These are phyloP conservation scores for Sugiyamaella novakii DNA, from an alignment of 1,139 yeast genomes.

Conservation along the genomic window DNA sequence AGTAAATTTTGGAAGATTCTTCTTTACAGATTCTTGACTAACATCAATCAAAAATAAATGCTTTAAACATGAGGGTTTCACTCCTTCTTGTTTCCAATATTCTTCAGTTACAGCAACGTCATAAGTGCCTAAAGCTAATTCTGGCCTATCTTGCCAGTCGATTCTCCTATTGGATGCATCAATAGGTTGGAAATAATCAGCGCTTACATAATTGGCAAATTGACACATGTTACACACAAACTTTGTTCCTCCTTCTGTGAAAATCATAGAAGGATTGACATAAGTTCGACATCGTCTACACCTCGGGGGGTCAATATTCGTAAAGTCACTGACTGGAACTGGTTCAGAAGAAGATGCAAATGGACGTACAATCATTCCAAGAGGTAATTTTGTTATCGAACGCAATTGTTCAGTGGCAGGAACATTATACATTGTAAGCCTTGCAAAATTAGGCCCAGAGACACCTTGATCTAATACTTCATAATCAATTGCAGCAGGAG, in stretches of 20 bases:
- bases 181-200: slow-evolving; percentile 64
- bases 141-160: slow-evolving; percentile 71
- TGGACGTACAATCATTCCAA: slow-evolving; percentile 80
- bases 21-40: slow-evolving; percentile 60
- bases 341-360: slow-evolving; percentile 49
- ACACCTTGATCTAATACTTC: slow-evolving; percentile 79
- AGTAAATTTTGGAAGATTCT: slow-evolving; percentile 64
- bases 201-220: slow-evolving; percentile 70
- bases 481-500: slow-evolving; percentile 74
- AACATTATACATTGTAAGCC: slow-evolving; percentile 79
- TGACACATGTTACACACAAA: slow-evolving; percentile 89
- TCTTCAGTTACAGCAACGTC: slow-evolving; percentile 78
- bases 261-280: slow-evolving; percentile 77
- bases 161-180: slow-evolving; percentile 60
- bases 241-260: slow-evolving; percentile 61
- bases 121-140: slow-evolving; percentile 78
- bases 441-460: slow-evolving; percentile 76
- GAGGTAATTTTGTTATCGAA: slow-evolving; percentile 71
- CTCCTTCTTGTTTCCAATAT: slow-evolving; percentile 59
- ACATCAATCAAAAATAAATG: slow-evolving; percentile 82
- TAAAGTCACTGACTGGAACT: slow-evolving; percentile 71
- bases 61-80: slow-evolving; percentile 55
- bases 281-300: slow-evolving; percentile 91
- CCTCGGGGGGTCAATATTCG: slow-evolving; percentile 68
- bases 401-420: slow-evolving; percentile 77